Base-by-base conservation (phyloP, 2,329 filamentous ascomycete genomes). In the Cylindrodendrum hubeiense region DNA sequence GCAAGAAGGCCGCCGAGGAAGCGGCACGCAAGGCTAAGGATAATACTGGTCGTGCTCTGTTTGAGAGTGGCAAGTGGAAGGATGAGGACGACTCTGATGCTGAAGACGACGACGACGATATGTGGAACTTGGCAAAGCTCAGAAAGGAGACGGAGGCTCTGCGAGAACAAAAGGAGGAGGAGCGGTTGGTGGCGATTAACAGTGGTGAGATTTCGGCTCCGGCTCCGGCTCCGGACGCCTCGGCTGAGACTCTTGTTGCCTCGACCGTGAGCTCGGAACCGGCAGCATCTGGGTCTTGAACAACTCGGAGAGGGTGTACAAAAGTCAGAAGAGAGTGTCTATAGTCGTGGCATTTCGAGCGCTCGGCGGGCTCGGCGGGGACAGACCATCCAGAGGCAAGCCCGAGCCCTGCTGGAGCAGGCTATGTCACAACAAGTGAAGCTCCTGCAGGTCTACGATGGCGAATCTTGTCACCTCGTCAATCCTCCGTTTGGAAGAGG, bases 1-100 rank as follows among this genome's bases (percentile, higher is more conserved):
- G 94, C 81, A 99, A 99, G 90, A 98, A 97, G 87, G 92, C 91
- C 17, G 96, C 96, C 22, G 96, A 99, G 76, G 93, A 96, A 71
- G 91, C 97, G 81, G 94, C 94, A 51, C 90, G 91, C 77, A 90
- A 92, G 81, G 93, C 94, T 76, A 98, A 97, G 87, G 96, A 99
- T 74, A 95, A 95, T 22, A 99, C 96, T 21, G 96, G 96, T 75
- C 90, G 95, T 82, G 93, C 94, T 8, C 86, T 99, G 82, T 99
- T 99, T 79, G 96, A 99, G 82, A 96, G 94, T 80, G 96, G 96
- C 75, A 95, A 97, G 79, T 99, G 95, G 95, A 85, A 90, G 66
- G 88, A 88, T 26, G 88, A 88, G 46, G 87, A 88, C 50, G 90
- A 91, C 37, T 87, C 87, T 33, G 89, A 88, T 0, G 85, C 84